Base-by-base conservation (phyloP, 2,329 filamentous ascomycete species). In the Phyllachora maydis region DNA sequence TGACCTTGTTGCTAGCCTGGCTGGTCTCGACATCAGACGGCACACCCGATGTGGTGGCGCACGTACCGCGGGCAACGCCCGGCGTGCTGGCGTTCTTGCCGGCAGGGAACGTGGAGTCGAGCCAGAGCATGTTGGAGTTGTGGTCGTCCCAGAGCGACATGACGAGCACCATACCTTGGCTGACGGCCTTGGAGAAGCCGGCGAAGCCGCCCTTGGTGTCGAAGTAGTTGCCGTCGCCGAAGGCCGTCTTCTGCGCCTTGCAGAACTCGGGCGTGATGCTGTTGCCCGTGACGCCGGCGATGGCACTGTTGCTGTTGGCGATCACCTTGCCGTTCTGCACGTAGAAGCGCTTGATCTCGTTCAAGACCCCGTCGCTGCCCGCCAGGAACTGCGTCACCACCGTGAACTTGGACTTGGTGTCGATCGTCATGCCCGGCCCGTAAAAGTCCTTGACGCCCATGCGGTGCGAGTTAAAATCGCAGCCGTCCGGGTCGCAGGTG, bases 391-490 rank as follows among this genome's bases (percentile, higher is more conserved):
- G 65, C 7, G 66, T 72, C 22, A 72, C 59, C 5, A 74, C 64
- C 5, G 48, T 73, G 37, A 72, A 52, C 28, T 57, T 56, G 33
- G 51, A 50, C 24, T 39, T 56, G 23, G 64, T 68, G 41, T 71
- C 57, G 30, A 74, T 51, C 10, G 49, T 65, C 41, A 50, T 51
- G 31, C 56, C 60, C 0, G 53, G 46, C 18, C 66, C 68, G 43
- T 62, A 73, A 50, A 71, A 74, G 41, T 50, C 46, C 16, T 47
- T 48, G 42, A 62, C 57, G 21, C 65, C 67, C 49, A 65, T 54
- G 35, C 66, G 65, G 58, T 60, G 73, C 14, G 58, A 47, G 54
- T 70, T 70, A 52, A 64, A 70, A 39, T 71, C 67, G 36, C 68
- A 74, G 12, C 68, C 68, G 31, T 66, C 60, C 28, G 60, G 59